Evolutionary conservation across 495 filamentous ascomycete genomes (phyloP), one percentile per base, ranked within the genome.

Genomic region (Hypoxylon perforatum): DNA sequence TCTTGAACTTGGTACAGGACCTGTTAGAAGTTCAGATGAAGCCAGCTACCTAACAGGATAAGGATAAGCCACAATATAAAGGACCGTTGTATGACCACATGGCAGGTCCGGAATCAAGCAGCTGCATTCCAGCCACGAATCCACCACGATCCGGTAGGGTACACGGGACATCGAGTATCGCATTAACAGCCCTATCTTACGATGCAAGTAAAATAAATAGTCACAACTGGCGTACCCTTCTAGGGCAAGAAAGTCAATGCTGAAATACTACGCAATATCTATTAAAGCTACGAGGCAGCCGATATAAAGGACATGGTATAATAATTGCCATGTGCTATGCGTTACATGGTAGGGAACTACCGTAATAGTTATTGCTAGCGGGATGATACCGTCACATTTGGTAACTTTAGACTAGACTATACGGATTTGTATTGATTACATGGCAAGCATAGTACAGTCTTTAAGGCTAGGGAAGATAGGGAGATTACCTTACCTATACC

Each of bases 71-170:
- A 70, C 67, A 66, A 65, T 70, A 70, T 66, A 70, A 55, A 17
- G 42, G 57, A 70, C 67, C 67, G 67, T 66, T 70, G 63, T 70
- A 66, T 66, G 57, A 70, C 67, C 67, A 70, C 67, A 70, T 70
- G 67, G 67, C 67, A 65, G 25, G 21, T 42, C 35, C 45, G 49
- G 49, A 52, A 47, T 50, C 30, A 50, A 64, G 61, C 66, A 65
- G 61, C 66, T 61, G 66, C 66, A 69, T 65, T 64, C 46, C 19
- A 64, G 66, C 66, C 66, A 69, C 66, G n/a, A 65, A 38, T 15
- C 56, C 56, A 36, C 38, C 48, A 9, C 3, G 30, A 33, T 33
- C 30, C 30, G 30, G 7, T 33, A 5, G 30, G 51, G 55, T 68
- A 68, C 49, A 45, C 45, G 47, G 55, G 45, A 30, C 35, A 48